Evolutionary conservation across 2,329 filamentous ascomycete genomes (phyloP).

Genomic region (Cadophora sp.): DNA sequence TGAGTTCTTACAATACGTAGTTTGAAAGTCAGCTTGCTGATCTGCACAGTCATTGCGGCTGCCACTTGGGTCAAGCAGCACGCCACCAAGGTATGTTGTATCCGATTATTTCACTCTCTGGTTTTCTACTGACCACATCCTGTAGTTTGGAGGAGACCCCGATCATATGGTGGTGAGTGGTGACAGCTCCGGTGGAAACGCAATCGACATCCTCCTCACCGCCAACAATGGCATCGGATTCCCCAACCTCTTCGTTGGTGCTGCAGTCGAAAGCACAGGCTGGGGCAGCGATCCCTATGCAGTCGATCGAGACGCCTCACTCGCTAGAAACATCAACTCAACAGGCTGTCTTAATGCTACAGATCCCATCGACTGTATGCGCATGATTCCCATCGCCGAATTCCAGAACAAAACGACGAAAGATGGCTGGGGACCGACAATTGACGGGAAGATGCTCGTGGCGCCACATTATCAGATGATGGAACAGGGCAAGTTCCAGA

Average conservation of each 20-base stretch:
- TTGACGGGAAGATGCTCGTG: constrained; percentile 24
- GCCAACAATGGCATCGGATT: constrained; percentile 51
- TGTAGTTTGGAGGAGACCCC: constrained; percentile 71
- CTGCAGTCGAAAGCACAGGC: constrained; percentile 53
- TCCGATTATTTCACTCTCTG: not conserved
- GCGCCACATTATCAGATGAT: constrained; percentile 46
- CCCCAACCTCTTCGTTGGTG: constrained; percentile 54
- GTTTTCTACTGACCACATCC: not conserved
- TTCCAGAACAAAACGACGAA: constrained; percentile 46
- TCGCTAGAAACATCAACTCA: constrained; percentile 41
- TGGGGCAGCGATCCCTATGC: constrained; percentile 18
- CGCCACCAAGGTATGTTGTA: not conserved
- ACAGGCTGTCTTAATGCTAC: constrained; percentile 46
- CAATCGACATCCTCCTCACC: constrained; percentile 65
- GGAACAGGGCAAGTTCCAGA: constrained; percentile 54
- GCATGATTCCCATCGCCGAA: constrained; percentile 49
- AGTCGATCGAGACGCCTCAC: constrained; percentile 8
- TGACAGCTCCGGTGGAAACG: constrained; percentile 68
- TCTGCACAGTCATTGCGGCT: not conserved
- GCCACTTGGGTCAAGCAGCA: constrained; percentile 19
- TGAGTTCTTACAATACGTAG: not conserved
- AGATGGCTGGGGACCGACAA: constrained; percentile 25
- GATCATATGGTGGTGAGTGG: constrained; percentile 70
- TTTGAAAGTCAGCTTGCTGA: not conserved
- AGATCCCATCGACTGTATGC: constrained; percentile 52